phyloP scores from a whole-genome alignment of 2,329 filamentous ascomycete species.

The Trichophyton rubrum region DNA sequence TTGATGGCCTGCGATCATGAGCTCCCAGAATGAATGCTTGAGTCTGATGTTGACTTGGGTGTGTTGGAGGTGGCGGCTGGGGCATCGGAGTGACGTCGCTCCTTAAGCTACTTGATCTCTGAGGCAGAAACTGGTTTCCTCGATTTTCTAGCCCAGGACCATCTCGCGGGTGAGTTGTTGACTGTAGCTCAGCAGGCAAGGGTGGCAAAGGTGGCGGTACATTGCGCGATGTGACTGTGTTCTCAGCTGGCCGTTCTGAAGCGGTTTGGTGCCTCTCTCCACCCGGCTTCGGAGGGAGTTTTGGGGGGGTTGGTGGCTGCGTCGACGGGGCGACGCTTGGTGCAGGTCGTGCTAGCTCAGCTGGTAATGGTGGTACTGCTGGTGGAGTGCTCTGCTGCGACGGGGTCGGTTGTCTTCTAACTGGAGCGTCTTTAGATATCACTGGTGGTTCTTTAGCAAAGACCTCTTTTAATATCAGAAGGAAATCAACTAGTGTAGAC shows the following conservation, averaged over 20 bases:
- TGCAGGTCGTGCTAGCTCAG: slow-evolving; percentile 40
- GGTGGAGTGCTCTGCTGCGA: slow-evolving; percentile 46
- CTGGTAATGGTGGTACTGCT: slow-evolving; percentile 59
- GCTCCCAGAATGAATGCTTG: background rate
- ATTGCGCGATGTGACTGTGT: background rate
- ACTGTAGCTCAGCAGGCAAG: slow-evolving; percentile 20
- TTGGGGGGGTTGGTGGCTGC: slow-evolving; percentile 30
- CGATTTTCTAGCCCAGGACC: background rate
- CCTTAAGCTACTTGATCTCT: slow-evolving; percentile 19
- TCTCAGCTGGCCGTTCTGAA: slow-evolving; percentile 13
- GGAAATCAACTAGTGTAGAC: slow-evolving; percentile 69
- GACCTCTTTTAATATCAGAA: slow-evolving; percentile 68
- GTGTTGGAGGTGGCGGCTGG: background rate
- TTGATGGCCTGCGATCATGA: background rate
- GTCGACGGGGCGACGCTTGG: slow-evolving; percentile 42
- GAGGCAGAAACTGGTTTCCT: slow-evolving; percentile 19
- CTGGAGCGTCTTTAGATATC: slow-evolving; percentile 49
- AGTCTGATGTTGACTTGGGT: background rate
- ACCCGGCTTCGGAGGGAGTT: slow-evolving; percentile 28
- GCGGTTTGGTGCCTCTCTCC: slow-evolving; percentile 11
- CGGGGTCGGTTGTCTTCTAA: slow-evolving; percentile 31
- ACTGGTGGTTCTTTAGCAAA: slow-evolving; percentile 94
- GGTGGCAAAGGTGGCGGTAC: slow-evolving; percentile 27
- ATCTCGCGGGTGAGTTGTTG: background rate
- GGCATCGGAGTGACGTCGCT: background rate